Percentiles rank a stretch among this genome's conserved stretches.
phyloP scores from a whole-genome alignment of 2,329 filamentous ascomycete species.

The Neofusicoccum ribis region DNA sequence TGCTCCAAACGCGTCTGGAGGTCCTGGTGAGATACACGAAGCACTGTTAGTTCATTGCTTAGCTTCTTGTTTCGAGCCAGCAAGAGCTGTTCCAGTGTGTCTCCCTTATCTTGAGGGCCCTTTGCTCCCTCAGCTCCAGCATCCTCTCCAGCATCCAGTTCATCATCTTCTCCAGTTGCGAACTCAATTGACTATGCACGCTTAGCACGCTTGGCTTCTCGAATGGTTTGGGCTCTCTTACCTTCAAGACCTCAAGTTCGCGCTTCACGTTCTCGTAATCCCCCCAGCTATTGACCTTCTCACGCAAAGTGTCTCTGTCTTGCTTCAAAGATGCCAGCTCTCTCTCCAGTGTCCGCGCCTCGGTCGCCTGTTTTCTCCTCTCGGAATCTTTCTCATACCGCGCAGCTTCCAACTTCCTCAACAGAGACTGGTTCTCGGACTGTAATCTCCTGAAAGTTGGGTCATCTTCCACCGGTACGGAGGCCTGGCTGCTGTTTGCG shows the following conservation, averaged over 20 bases:
- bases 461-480: slow-evolving; percentile 76
- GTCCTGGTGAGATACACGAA: slow-evolving; percentile 92
- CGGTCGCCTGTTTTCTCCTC: slow-evolving; percentile 73
- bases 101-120: slow-evolving; percentile 63
- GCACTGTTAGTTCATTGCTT: slow-evolving; percentile 85
- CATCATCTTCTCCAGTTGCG: slow-evolving; percentile 77
- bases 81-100: slow-evolving; percentile 86
- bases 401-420: slow-evolving; percentile 82
- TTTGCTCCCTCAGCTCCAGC: slow-evolving; percentile 44
- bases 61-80: slow-evolving; percentile 95
- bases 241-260: slow-evolving; percentile 90
- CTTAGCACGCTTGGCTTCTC: slow-evolving; percentile 22
- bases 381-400: slow-evolving; percentile 82
- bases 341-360: slow-evolving; percentile 75
- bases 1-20: slow-evolving; percentile 76
- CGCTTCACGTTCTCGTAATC: slow-evolving; percentile 97
- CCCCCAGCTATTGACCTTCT: slow-evolving; percentile 82
- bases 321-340: slow-evolving; percentile 72
- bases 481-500: slow-evolving; percentile 60
- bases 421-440: slow-evolving; percentile 88
- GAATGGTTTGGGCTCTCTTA: slow-evolving; percentile 28
- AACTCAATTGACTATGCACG: slow-evolving; percentile 79
- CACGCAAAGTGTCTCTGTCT: slow-evolving; percentile 77
- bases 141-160: slow-evolving; percentile 42
- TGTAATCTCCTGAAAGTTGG: slow-evolving; percentile 83